These are phyloP conservation scores for Nyctanthes arbortristis DNA, from an alignment of 257 asterid genomes.

Conservation along the genomic window DNA sequence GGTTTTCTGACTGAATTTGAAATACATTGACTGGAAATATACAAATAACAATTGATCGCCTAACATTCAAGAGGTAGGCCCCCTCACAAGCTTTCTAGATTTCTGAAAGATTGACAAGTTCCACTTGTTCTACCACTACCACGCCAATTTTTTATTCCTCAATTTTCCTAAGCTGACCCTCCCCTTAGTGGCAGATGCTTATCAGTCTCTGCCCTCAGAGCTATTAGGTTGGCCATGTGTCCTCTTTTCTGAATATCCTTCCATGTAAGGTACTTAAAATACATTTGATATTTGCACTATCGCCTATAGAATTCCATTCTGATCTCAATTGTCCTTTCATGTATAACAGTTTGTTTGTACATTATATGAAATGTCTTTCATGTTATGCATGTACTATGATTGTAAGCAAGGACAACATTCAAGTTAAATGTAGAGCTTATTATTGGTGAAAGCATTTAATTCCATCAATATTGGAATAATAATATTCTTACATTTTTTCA, in stretches of 20 bases:
- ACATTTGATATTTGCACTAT: not conserved
- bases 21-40: too few species aligned
- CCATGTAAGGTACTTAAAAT: not conserved
- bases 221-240: not conserved
- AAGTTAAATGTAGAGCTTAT: not conserved
- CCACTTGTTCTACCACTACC: too few species aligned
- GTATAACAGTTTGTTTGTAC: not conserved
- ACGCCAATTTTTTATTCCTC: too few species aligned
- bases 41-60: too few species aligned
- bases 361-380: not conserved
- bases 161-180: too few species aligned
- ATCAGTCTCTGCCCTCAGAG: not conserved
- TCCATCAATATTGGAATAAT: not conserved
- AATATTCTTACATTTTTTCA: not conserved
- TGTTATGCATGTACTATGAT: not conserved
- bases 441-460: not conserved
- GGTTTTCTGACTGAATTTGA: too few species aligned
- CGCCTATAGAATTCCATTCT: not conserved
- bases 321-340: too few species aligned
- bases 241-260: not conserved
- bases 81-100: too few species aligned
- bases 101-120: too few species aligned
- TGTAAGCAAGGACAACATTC: not conserved
- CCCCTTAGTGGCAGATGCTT: too few species aligned
- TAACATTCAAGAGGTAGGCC: too few species aligned